phyloP scores from a whole-genome alignment of 2,329 filamentous ascomycete genomes.

The Mariannaea sp. region DNA sequence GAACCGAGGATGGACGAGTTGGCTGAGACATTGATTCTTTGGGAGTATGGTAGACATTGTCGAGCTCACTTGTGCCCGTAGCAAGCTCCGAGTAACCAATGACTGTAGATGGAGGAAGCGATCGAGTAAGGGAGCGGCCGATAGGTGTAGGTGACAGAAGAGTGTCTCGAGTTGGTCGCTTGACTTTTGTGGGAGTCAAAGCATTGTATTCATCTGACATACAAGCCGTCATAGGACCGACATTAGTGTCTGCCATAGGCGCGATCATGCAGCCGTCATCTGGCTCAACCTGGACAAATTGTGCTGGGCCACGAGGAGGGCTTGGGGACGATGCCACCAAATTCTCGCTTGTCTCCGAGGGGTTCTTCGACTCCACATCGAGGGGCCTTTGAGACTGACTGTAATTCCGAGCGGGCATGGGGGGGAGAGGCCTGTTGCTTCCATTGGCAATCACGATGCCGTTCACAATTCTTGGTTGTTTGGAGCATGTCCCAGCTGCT shows the following conservation, averaged over 20 bases:
- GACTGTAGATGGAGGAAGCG: conserved; percentile 31
- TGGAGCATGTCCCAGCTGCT: conserved; percentile 25
- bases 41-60: conserved; percentile 1
- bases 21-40: not conserved
- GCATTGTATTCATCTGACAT: conserved; percentile 14
- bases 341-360: conserved; percentile 9
- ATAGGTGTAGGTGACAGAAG: conserved; percentile 13
- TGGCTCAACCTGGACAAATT: not conserved
- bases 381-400: not conserved
- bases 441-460: conserved; percentile 22
- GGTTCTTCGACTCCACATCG: not conserved
- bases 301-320: not conserved
- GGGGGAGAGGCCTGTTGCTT: conserved; percentile 2
- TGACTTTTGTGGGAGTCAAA: conserved; percentile 31
- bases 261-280: not conserved
- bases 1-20: conserved; percentile 15
- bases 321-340: conserved; percentile 14
- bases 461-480: not conserved
- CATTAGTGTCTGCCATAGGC: conserved; percentile 5
- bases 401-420: too few relatives aligned
- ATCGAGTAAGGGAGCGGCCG: conserved; percentile 24
- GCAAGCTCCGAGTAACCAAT: conserved; percentile 26
- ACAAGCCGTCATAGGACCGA: not conserved
- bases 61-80: conserved; percentile 2
- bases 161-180: conserved; percentile 17